Evolutionary conservation across 2,329 filamentous ascomycete species (phyloP).

Genomic region (Pestalotiopsis sp.): DNA sequence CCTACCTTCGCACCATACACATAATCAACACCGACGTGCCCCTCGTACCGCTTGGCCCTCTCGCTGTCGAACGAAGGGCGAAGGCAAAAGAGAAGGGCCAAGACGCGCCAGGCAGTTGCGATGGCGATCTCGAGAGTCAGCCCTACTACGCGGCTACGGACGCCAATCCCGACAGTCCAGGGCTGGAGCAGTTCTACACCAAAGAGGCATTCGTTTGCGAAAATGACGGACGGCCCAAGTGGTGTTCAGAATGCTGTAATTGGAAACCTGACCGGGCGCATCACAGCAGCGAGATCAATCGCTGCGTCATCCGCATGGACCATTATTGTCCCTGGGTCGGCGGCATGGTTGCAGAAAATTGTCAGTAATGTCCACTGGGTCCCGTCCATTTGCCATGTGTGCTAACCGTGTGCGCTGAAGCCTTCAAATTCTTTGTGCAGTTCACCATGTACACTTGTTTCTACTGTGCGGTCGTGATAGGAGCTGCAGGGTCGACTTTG

Average conservation of each 20-base stretch:
- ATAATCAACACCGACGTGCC: conserved; percentile 73
- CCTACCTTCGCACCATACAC: conserved; percentile 73
- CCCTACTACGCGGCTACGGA: conserved; percentile 42
- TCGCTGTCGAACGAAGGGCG: conserved; percentile 30
- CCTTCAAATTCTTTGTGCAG: conserved; percentile 91
- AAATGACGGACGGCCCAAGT: conserved; percentile 79
- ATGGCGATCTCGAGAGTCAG: conserved; percentile 36
- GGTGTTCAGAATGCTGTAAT: conserved; percentile 81
- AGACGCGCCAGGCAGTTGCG: conserved; percentile 21
- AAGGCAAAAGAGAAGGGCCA: conserved; percentile 27
- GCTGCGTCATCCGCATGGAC: conserved; percentile 89
- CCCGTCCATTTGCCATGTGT: conserved; percentile 6
- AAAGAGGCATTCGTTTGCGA: conserved; percentile 86
- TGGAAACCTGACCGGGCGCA: conserved; percentile 90
- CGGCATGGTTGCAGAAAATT: conserved; percentile 83
- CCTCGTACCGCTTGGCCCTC: conserved; percentile 67
- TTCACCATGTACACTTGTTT: conserved; percentile 76
- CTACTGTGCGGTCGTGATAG: conserved; percentile 67
- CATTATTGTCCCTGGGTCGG: conserved; percentile 98
- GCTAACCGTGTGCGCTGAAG: conserved; percentile 37
- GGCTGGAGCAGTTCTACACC: conserved; percentile 76
- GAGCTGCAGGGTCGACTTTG: conserved; percentile 66
- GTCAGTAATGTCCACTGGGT: conserved; percentile 39
- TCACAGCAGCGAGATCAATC: conserved; percentile 79
- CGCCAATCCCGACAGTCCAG: conserved; percentile 61